Evolutionary conservation across 495 filamentous ascomycete genomes (phyloP).

Genomic region (Xylaria acuta): DNA sequence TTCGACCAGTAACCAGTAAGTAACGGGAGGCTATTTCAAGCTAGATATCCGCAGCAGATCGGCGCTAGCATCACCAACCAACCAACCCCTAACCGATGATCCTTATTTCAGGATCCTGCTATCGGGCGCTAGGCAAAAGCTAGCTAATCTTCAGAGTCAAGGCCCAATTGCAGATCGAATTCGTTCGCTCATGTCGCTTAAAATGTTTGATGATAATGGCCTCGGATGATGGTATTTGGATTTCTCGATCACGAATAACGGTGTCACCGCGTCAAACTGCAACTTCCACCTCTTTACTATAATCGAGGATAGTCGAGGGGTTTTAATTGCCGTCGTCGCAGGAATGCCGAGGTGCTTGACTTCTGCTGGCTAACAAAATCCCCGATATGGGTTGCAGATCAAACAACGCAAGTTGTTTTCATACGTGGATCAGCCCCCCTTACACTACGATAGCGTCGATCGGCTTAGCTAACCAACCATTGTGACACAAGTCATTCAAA

Average conservation of each 20-base stretch:
- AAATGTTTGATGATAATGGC: neutral
- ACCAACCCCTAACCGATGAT: neutral
- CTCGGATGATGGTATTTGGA: neutral
- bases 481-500: conserved; percentile 10
- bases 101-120: conserved; percentile 11
- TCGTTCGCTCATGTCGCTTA: neutral
- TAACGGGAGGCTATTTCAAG: neutral
- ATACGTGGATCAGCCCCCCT: neutral
- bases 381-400: neutral
- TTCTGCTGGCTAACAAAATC: neutral
- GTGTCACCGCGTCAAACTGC: neutral
- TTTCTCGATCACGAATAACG: neutral
- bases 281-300: neutral
- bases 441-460: neutral
- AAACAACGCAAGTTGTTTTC: neutral
- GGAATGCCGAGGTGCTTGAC: neutral
- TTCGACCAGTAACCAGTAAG: neutral
- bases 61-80: conserved; percentile 20
- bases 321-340: neutral
- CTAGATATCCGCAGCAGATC: conserved; percentile 19
- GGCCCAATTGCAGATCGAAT: neutral
- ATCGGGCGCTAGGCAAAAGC: neutral
- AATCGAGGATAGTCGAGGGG: neutral
- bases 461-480: neutral
- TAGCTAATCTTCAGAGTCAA: no score